Percentiles rank a stretch among this genome's conserved stretches.
Evolutionary conservation across 345 rosid genomes (phyloP).

Genomic region (Eucalyptus pauciflora): DNA sequence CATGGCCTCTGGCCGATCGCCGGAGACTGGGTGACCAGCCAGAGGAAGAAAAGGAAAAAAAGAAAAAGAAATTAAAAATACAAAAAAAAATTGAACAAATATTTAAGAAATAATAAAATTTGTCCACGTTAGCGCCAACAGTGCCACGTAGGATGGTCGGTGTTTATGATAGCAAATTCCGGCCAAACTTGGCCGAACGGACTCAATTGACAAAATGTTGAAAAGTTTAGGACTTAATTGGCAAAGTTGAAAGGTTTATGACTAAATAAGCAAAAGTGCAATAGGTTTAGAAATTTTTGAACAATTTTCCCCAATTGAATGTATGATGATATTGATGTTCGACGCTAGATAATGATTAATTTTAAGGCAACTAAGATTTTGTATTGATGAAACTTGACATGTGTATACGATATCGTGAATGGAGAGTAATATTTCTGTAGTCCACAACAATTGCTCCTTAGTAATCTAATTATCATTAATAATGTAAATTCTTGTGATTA

Average conservation of each 20-base stretch:
- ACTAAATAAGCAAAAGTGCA: too few relatives aligned
- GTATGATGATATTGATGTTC: neutral
- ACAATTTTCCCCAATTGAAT: neutral
- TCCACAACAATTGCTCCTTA: neutral
- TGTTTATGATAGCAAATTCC: too few relatives aligned
- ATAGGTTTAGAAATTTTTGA: too few relatives aligned
- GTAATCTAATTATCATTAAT: neutral
- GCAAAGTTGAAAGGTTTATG: too few relatives aligned
- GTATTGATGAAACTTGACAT: neutral
- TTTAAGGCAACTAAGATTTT: neutral
- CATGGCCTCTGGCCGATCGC: accelerated
- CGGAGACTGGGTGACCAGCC: accelerated
- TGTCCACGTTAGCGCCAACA: accelerated
- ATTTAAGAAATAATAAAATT: too few relatives aligned
- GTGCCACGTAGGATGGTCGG: too few relatives aligned
- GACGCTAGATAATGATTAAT: neutral
- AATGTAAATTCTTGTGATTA: neutral
- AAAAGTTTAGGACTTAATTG: too few relatives aligned
- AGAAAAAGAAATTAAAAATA: too few relatives aligned
- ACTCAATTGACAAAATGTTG: too few relatives aligned
- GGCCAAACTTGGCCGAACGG: accelerated
- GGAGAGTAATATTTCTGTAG: neutral
- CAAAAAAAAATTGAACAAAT: too few relatives aligned
- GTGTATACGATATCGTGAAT: neutral
- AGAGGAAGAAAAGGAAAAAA: too few relatives aligned